phyloP scores from a whole-genome alignment of 2,329 filamentous ascomycete genomes.

The Nannizziopsis arthrosporioides region DNA sequence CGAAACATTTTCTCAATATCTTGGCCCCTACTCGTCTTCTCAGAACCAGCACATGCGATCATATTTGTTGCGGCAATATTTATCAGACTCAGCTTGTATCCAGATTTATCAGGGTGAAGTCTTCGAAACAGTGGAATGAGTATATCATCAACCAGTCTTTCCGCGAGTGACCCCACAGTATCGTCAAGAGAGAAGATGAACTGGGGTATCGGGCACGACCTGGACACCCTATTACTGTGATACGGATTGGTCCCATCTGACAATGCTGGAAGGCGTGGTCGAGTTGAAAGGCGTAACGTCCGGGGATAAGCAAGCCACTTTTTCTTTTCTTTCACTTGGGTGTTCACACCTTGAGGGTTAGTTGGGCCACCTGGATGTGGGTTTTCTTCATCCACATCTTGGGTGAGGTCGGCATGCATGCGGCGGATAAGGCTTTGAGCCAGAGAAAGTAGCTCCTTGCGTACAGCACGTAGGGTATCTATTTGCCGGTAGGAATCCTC shows the following conservation, averaged over 20 bases:
- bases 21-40: slow-evolving; percentile 48
- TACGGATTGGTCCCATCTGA: not conserved
- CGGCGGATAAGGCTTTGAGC: slow-evolving; percentile 59
- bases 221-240: slow-evolving; percentile 57
- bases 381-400: slow-evolving; percentile 33
- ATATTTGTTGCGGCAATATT: slow-evolving; percentile 87
- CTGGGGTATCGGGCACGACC: slow-evolving; percentile 59
- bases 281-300: slow-evolving; percentile 68
- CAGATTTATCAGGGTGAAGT: slow-evolving; percentile 55
- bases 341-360: slow-evolving; percentile 13
- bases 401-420: slow-evolving; percentile 65
- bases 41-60: slow-evolving; percentile 45
- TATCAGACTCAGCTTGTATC: slow-evolving; percentile 71
- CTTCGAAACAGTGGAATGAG: slow-evolving; percentile 62
- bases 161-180: slow-evolving; percentile 48
- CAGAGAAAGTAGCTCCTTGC: slow-evolving; percentile 56
- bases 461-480: slow-evolving; percentile 51
- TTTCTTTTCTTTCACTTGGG: slow-evolving; percentile 8
- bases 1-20: slow-evolving; percentile 78
- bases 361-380: slow-evolving; percentile 1
- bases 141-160: slow-evolving; percentile 56
- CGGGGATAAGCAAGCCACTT: slow-evolving; percentile 70
- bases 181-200: slow-evolving; percentile 59
- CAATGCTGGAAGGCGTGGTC: slow-evolving; percentile 43
- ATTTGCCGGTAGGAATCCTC: slow-evolving; percentile 80